Percentiles rank a stretch among this genome's conserved stretches.
These are phyloP conservation scores for Panicum miliaceum DNA, from an alignment of 176 grass and related monocot genomes.

Conservation along the genomic window DNA sequence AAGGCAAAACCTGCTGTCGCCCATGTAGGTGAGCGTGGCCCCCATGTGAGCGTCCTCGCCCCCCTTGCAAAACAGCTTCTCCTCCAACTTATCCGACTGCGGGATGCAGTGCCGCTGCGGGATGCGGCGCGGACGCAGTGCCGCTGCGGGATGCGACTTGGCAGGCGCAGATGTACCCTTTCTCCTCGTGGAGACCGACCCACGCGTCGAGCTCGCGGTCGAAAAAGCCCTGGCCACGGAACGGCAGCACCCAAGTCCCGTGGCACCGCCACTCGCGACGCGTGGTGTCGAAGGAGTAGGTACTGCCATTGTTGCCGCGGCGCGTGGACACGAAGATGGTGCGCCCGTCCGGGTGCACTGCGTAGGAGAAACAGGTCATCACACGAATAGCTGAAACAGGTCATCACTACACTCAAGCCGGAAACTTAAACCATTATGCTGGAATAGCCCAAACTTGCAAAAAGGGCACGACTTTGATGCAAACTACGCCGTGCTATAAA, in stretches of 20 bases:
- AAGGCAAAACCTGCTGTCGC: background rate
- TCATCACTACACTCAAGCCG: constrained; percentile 50
- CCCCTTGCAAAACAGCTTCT: background rate
- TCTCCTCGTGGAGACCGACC: constrained; percentile 8
- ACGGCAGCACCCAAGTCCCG: background rate
- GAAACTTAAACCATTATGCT: constrained; percentile 14
- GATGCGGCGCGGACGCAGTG: no score
- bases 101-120: no score
- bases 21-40: background rate
- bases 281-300: background rate
- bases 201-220: constrained; percentile 23
- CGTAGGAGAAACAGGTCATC: no score
- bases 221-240: background rate
- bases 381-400: background rate
- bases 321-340: no score
- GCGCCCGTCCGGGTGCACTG: no score
- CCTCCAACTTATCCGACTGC: background rate
- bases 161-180: background rate
- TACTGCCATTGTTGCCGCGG: background rate
- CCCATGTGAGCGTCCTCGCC: no score
- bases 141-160: background rate
- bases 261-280: background rate
- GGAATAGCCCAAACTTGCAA: constrained; percentile 50
- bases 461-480: constrained; percentile 21
- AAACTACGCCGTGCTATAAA: constrained; percentile 24